Conservation (phyloP, 140 eudicot species). For the Flaveria floridana region DNA sequence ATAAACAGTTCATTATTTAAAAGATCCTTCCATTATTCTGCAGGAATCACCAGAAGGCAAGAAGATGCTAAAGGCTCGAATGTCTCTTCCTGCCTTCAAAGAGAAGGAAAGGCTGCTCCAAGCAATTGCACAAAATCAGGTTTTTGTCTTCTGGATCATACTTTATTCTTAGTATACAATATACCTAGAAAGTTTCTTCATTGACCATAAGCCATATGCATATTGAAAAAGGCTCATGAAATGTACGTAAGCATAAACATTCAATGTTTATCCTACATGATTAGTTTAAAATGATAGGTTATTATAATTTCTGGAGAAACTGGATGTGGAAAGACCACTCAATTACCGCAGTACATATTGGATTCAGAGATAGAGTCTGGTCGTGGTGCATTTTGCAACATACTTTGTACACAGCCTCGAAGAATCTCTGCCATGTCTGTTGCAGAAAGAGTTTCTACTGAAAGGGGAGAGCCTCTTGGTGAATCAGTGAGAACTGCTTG, state of each 20-base stretch:
- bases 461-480: conserved; percentile 99
- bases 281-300: conserved; percentile 47
- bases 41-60: conserved; percentile 99
- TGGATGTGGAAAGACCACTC: conserved; percentile 99
- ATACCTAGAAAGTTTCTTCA: neutral
- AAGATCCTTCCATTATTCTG: conserved; percentile 4
- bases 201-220: conserved; percentile 17
- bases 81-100: conserved; percentile 86
- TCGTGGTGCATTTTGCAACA: conserved; percentile 95
- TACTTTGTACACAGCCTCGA: conserved; percentile 97
- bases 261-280: conserved; percentile 23
- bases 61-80: conserved; percentile 76
- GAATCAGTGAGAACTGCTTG: conserved; percentile 57
- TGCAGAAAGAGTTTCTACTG: conserved; percentile 92
- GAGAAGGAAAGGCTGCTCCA: conserved; percentile 95
- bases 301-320: conserved; percentile 96
- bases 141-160: conserved; percentile 30
- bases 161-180: conserved; percentile 14
- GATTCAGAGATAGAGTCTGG: conserved; percentile 99
- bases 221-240: neutral
- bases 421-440: conserved; percentile 98
- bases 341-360: conserved; percentile 92
- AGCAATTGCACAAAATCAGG: conserved; percentile 98
- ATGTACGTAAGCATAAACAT: conserved; percentile 19
- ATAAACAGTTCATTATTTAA: neutral